Percentiles rank a stretch among this genome's conserved stretches.
phyloP scores from a whole-genome alignment of 805 yeast genomes.

The Yarrowia sp. region DNA sequence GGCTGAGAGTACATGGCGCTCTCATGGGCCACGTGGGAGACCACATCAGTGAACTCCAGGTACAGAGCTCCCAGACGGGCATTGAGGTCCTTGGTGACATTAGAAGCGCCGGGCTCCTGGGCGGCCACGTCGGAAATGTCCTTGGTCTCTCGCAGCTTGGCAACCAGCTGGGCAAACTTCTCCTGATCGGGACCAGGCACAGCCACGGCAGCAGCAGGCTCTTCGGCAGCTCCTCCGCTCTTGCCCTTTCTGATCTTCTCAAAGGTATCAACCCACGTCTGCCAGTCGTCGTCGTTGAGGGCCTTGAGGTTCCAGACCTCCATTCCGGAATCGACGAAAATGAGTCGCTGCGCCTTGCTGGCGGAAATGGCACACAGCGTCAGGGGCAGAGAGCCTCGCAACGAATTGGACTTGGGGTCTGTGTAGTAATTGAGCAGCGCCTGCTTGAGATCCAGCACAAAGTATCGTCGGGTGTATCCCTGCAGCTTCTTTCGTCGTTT shows the following conservation, averaged over 20 bases:
- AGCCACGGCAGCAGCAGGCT: not conserved
- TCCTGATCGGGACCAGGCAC: not conserved
- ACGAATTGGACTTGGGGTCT: constrained; percentile 64
- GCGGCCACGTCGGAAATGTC: constrained; percentile 19
- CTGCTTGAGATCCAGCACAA: constrained; percentile 74
- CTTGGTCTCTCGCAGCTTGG: constrained; percentile 21
- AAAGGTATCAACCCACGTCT: constrained; percentile 79
- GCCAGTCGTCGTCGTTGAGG: constrained; percentile 59
- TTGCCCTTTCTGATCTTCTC: constrained; percentile 42
- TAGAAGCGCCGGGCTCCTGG: not conserved
- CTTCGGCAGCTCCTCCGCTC: constrained; percentile 1
- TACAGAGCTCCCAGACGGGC: constrained; percentile 2
- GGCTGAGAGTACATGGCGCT: constrained; percentile 7
- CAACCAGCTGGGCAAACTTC: constrained; percentile 12
- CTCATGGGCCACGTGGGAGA: constrained; percentile 1
- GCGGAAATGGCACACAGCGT: constrained; percentile 80
- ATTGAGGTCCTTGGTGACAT: constrained; percentile 8
- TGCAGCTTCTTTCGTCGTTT: constrained; percentile 80
- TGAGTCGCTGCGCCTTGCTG: constrained; percentile 60
- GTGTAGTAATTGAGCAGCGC: constrained; percentile 81
- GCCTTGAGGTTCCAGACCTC: constrained; percentile 91
- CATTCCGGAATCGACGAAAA: constrained; percentile 89
- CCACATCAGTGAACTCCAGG: constrained; percentile 15
- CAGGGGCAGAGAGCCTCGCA: constrained; percentile 91
- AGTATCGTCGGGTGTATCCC: constrained; percentile 82